phyloP scores from a whole-genome alignment of 306 rosid species.

The Prunus mume region DNA sequence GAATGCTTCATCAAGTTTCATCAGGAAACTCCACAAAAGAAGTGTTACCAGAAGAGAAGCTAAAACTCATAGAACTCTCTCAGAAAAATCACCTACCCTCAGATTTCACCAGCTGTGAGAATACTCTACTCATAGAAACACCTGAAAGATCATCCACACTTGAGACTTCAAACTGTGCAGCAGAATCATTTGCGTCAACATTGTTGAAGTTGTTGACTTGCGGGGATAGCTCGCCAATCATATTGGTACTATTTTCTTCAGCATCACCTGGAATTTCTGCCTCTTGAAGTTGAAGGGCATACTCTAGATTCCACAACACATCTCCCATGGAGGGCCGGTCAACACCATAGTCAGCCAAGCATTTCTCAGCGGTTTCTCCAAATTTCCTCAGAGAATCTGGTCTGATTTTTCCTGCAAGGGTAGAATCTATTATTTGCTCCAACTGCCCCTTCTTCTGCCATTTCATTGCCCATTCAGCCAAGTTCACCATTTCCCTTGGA shows the following conservation, averaged over 20 bases:
- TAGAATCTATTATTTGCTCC: conserved; percentile 68
- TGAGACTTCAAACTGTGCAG: conserved; percentile 36
- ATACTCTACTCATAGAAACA: conserved; percentile 86
- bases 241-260: conserved; percentile 81
- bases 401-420: conserved; percentile 60
- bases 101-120: conserved; percentile 82
- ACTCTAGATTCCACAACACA: conserved; percentile 83
- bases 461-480: conserved; percentile 95
- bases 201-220: conserved; percentile 61
- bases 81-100: conserved; percentile 64
- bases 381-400: conserved; percentile 82
- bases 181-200: conserved; percentile 39
- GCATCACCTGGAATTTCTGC: conserved; percentile 62
- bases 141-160: conserved; percentile 73
- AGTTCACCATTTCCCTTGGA: conserved; percentile 78
- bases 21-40: conserved; percentile 17
- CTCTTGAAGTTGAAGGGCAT: conserved; percentile 81
- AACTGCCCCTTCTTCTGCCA: conserved; percentile 81
- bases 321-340: conserved; percentile 94
- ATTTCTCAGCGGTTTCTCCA: conserved; percentile 87
- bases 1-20: conserved; percentile 19
- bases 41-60: conserved; percentile 20
- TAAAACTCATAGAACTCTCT: conserved; percentile 10
- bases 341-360: conserved; percentile 79
- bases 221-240: conserved; percentile 81